These are phyloP conservation scores for Hygrophorus russula DNA, from an alignment of 768 basidiomycete species.

Conservation along the genomic window DNA sequence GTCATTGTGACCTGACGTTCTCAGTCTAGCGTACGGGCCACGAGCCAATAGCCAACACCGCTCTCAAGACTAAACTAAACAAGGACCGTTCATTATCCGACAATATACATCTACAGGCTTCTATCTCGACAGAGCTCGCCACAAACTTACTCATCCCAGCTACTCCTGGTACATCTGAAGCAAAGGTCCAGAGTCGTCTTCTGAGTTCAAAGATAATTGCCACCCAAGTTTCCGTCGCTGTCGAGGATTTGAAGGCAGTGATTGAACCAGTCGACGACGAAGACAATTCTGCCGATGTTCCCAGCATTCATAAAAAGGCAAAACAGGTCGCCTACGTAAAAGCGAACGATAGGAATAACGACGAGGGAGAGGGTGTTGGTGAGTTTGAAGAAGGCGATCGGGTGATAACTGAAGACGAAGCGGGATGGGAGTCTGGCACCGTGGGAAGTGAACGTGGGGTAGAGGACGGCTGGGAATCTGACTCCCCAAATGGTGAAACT, in stretches of 20 bases:
- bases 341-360: constrained; percentile 9
- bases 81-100: constrained; percentile 55
- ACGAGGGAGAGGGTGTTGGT: constrained; percentile 9
- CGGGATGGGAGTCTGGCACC: constrained; percentile 32
- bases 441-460: constrained; percentile 9
- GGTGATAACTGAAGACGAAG: constrained; percentile 17
- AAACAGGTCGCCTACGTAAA: constrained; percentile 15
- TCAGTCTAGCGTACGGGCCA: constrained; percentile 40
- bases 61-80: constrained; percentile 60
- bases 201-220: constrained; percentile 72
- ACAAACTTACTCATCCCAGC: constrained; percentile 21
- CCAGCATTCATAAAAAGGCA: constrained; percentile 14
- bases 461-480: neutral
- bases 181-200: constrained; percentile 61
- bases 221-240: constrained; percentile 36
- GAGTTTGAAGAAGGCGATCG: constrained; percentile 12
- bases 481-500: neutral
- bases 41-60: constrained; percentile 48
- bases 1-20: neutral
- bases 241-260: constrained; percentile 38
- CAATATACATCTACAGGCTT: constrained; percentile 33
- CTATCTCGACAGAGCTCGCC: constrained; percentile 34
- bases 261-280: constrained; percentile 20
- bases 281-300: constrained; percentile 1
- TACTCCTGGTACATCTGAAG: constrained; percentile 29